Percentiles rank a stretch among this genome's conserved stretches.
These are phyloP conservation scores for Didymella keratinophila DNA, from an alignment of 2,329 filamentous ascomycete genomes.

Conservation along the genomic window DNA sequence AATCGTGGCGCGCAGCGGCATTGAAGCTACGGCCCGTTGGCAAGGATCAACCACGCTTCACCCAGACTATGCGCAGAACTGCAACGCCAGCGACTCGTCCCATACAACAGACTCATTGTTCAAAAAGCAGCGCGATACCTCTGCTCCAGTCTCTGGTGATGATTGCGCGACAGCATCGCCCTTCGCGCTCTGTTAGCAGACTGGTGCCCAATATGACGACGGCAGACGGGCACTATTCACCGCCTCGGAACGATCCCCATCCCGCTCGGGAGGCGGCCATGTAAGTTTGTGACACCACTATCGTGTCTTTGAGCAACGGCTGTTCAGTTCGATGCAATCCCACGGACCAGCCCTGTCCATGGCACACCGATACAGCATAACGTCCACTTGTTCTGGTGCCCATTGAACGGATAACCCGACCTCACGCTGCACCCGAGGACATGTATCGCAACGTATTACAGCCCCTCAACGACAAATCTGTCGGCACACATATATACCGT, in stretches of 20 bases:
- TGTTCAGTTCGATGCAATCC: conserved; percentile 24
- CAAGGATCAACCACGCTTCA: conserved; percentile 30
- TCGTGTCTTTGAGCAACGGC: conserved; percentile 33
- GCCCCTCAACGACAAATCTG: conserved; percentile 26
- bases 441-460: conserved; percentile 30
- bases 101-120: conserved; percentile 19
- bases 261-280: conserved; percentile 31
- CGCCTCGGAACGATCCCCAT: conserved; percentile 27
- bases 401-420: conserved; percentile 40
- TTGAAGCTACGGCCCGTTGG: conserved; percentile 36
- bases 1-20: conserved; percentile 18
- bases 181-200: conserved; percentile 19
- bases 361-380: conserved; percentile 28
- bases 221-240: conserved; percentile 15
- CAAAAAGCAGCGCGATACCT: conserved; percentile 9
- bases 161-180: conserved; percentile 25
- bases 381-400: conserved; percentile 36
- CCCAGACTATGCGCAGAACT: conserved; percentile 18
- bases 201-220: conserved; percentile 19
- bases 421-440: conserved; percentile 25
- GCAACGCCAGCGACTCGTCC: conserved; percentile 19
- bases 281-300: conserved; percentile 36
- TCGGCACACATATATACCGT: conserved; percentile 26
- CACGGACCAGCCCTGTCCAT: conserved; percentile 24
- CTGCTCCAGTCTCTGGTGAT: conserved; percentile 27